Percentiles rank a stretch among this genome's conserved stretches.
phyloP scores from a whole-genome alignment of 2,329 filamentous ascomycete species.

The Exophiala aquamarina region DNA sequence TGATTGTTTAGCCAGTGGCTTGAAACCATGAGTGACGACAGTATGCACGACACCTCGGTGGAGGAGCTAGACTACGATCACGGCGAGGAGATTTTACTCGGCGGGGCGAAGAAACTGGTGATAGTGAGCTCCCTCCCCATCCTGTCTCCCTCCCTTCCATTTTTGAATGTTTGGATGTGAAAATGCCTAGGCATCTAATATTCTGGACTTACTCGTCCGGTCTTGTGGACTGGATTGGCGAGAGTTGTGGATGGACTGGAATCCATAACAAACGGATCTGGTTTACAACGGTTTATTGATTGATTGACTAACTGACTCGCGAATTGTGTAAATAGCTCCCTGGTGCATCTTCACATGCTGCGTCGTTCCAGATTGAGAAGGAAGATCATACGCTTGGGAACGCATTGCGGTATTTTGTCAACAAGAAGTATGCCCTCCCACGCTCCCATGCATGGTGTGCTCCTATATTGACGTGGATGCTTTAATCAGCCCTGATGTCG shows the following conservation, averaged over 20 bases:
- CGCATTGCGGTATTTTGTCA: conserved; percentile 89
- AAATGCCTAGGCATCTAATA: no score
- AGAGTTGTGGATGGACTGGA: no score
- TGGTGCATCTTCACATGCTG: conserved; percentile 79
- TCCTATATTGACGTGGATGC: neutral
- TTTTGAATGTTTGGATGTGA: no score
- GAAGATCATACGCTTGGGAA: conserved; percentile 97
- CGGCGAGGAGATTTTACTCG: conserved; percentile 21
- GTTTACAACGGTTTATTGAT: neutral
- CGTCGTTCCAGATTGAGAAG: conserved; percentile 89
- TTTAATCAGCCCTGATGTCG: conserved; percentile 75
- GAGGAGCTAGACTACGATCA: conserved; percentile 13
- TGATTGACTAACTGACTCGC: neutral
- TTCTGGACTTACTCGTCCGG: no score
- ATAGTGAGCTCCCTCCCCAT: conserved; percentile 18
- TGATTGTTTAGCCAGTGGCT: no score
- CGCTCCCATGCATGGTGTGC: neutral
- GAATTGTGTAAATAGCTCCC: conserved; percentile 61
- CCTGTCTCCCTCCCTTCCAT: neutral
- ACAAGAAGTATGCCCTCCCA: conserved; percentile 80
- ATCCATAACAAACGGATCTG: no score
- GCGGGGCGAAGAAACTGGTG: conserved; percentile 23
- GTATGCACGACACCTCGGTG: neutral
- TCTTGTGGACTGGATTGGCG: no score
- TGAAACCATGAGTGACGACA: no score